phyloP scores from a whole-genome alignment of 1,139 yeast species.

The Groenewaldozyma auringiensis region DNA sequence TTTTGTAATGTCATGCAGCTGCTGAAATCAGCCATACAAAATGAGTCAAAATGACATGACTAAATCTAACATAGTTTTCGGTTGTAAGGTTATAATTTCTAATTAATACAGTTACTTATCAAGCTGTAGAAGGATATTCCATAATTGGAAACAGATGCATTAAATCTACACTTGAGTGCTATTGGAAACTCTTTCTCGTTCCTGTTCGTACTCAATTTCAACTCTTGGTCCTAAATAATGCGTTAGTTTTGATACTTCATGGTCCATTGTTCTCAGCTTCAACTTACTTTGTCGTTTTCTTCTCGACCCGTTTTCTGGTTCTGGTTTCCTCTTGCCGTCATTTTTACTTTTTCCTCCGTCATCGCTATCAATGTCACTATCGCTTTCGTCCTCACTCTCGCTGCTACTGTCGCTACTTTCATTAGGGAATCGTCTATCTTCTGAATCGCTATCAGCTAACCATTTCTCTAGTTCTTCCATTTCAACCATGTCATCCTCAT shows the following conservation, averaged over 20 bases:
- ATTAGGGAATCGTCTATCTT: slow-evolving; percentile 11
- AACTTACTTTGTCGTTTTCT: slow-evolving; percentile 13
- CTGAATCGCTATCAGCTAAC: slow-evolving; percentile 31
- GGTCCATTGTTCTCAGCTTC: slow-evolving; percentile 8
- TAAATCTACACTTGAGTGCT: too few relatives aligned
- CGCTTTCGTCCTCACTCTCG: slow-evolving; percentile 34
- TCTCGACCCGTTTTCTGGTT: too few relatives aligned
- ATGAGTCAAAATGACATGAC: too few relatives aligned
- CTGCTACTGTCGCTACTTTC: slow-evolving; percentile 17
- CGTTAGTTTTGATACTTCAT: background rate
- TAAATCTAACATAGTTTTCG: too few relatives aligned
- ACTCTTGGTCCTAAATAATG: slow-evolving; percentile 50
- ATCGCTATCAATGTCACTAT: slow-evolving; percentile 33
- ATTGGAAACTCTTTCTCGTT: slow-evolving; percentile 32
- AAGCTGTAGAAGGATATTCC: too few relatives aligned
- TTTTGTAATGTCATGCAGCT: too few relatives aligned
- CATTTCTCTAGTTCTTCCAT: slow-evolving; percentile 28
- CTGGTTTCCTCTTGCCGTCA: too few relatives aligned
- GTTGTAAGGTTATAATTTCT: too few relatives aligned
- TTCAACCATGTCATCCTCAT: slow-evolving; percentile 32
- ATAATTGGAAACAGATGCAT: too few relatives aligned
- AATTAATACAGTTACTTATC: too few relatives aligned
- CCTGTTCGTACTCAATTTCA: slow-evolving; percentile 80
- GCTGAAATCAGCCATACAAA: too few relatives aligned
- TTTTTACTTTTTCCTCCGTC: slow-evolving; percentile 10